Evolutionary conservation across 2,329 filamentous ascomycete genomes (phyloP), one percentile per base, ranked within the genome.

Genomic region (Xylariaceae sp.): DNA sequence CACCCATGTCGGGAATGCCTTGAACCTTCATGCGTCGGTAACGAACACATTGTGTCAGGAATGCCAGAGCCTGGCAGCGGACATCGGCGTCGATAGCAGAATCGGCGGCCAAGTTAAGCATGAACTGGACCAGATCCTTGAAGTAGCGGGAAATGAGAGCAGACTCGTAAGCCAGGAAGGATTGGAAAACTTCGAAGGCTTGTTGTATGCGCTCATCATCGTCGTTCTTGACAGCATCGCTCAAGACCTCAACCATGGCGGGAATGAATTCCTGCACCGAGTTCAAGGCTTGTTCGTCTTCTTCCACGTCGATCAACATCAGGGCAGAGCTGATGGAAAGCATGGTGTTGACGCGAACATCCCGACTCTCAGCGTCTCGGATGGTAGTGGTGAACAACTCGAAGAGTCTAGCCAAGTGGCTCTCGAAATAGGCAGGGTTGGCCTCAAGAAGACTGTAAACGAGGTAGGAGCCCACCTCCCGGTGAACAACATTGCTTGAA

Each of bases 1-100:
- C 87, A 61, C 91, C 92, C 73, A 97, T 85, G 58, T 84, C 82
- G 73, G 87, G 88, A 76, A 97, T 87, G 62, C 84, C 89, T 78
- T 97, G 94, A 57, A 97, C 87, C 83, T 97, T 97, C 78, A 97
- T 88, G 75, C 94, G 95, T 71, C 93, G 87, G 79, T 93, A 97
- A 65, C 89, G 87, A 34, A 96, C 89, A 65, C 86, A 88, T 78
- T 97, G 92, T 78, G 96, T 92, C 61, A 99, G 82, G 84, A 97
- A 97, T 63, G 90, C 89, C 62, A 99, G 82, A 44, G 93, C 92
- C 77, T 97, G 94, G 4, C 89, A 88, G 67, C 94, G 86, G 56
- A 90, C 88, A 61, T 97, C 93, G 47, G 95, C 90, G 50, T 92
- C 88, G 50, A 90, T 82, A 45, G 88, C 81, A 50, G 82, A 88